Evolutionary conservation across 75 land plant genomes (phyloP), one percentile per base, ranked within the genome.

Genomic region (Cupressus sempervirens): DNA sequence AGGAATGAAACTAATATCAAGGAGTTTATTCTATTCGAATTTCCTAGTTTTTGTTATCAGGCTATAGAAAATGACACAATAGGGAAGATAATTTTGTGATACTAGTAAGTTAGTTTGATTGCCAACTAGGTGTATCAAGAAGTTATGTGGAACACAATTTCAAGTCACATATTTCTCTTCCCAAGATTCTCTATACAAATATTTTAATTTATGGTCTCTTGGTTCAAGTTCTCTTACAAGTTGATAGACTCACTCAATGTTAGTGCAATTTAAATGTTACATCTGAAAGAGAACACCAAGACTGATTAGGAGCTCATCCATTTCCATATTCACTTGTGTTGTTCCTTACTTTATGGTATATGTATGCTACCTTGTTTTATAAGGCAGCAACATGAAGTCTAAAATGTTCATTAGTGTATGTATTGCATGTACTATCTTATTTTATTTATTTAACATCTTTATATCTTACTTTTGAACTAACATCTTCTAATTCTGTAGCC

Each of bases 401-500:
- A 8, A 2, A 26, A 77, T 23, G 30, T 7, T 36, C 26, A 43
- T 43, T 41, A 23, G 4, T 41, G 1, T 38, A 18, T 40, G 41
- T 15, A 0, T 5, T 76, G 7, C n/a, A 16, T 76, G 8, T 41
- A 23, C 3, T 32, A 70, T 30, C 30, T 70, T 58, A 23, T 70
- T 70, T 76, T 38, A 45, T 79, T 40, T 43, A 40, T 38, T 40
- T 4, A 23, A 15, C 46, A 41, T 77, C 30, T 45, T 84, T 30
- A 29, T 62, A 68, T 38, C 23, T 2, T 15, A 74, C 11, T 32
- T 46, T 48, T 54, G 56, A 52, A 36, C 70, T 43, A 85, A 88
- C 50, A 38, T 87, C 20, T 3, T 86, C 32, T 87, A 15, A 18
- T 53, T 38, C 20, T 81, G 35, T 91, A 97, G 99, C 88, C 92